These are phyloP conservation scores for Clathrus columnatus DNA, from an alignment of 768 basidiomycete species.

Conservation along the genomic window DNA sequence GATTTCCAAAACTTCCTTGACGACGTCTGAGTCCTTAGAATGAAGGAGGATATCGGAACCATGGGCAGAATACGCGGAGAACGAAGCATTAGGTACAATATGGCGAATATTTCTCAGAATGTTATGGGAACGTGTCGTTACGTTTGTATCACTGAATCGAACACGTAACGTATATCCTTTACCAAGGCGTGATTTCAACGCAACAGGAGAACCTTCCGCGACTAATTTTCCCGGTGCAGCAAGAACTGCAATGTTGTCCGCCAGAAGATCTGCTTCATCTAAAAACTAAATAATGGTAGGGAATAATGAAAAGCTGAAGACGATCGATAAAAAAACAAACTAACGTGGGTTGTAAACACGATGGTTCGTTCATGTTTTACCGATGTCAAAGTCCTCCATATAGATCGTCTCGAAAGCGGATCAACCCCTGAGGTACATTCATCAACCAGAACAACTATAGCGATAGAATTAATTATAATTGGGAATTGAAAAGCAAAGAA, in stretches of 20 bases:
- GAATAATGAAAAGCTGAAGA: constrained; percentile 1
- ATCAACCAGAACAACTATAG: constrained; percentile 22
- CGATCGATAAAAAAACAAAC: constrained; percentile 16
- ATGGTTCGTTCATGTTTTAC: constrained; percentile 59
- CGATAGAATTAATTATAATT: constrained; percentile 4
- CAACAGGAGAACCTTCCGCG: constrained; percentile 64
- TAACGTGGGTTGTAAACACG: constrained; percentile 71
- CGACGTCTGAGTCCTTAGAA: constrained; percentile 44
- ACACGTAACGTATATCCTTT: constrained; percentile 62
- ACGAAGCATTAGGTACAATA: constrained; percentile 37
- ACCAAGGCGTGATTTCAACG: constrained; percentile 63
- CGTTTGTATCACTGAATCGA: constrained; percentile 33
- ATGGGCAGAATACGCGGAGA: constrained; percentile 34
- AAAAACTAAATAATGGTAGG: constrained; percentile 39
- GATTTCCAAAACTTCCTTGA: constrained; percentile 47
- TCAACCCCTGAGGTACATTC: constrained; percentile 66
- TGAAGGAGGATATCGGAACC: constrained; percentile 49
- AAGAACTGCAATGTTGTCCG: constrained; percentile 66
- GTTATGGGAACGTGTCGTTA: constrained; percentile 18
- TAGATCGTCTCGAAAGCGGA: constrained; percentile 64
- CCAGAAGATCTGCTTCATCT: constrained; percentile 72
- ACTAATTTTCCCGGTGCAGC: constrained; percentile 68
- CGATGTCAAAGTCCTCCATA: constrained; percentile 68
- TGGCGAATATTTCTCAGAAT: constrained; percentile 35
- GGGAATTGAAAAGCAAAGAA: neutral